phyloP scores from a whole-genome alignment of 2,329 filamentous ascomycete genomes.

The Fusarium coffeatum region DNA sequence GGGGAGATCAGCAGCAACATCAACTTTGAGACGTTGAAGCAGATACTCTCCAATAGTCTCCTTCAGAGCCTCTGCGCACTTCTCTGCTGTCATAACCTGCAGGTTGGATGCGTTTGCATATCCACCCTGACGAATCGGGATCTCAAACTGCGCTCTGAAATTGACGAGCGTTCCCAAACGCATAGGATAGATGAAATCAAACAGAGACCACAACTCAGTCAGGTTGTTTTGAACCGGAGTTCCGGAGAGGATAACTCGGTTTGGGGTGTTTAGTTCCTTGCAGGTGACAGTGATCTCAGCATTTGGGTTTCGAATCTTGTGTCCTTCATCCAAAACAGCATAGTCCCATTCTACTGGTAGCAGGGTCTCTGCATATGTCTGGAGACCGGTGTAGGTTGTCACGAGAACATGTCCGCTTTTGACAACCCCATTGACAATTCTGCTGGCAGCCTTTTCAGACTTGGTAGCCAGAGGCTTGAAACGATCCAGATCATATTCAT shows the following conservation, averaged over 20 bases:
- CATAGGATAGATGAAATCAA: slow-evolving; percentile 98
- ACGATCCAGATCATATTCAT: slow-evolving; percentile 62
- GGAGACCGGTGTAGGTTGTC: slow-evolving; percentile 95
- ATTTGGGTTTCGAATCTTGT: slow-evolving; percentile 98
- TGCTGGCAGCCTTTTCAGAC: slow-evolving; percentile 72
- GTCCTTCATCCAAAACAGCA: slow-evolving; percentile 94
- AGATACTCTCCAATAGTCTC: slow-evolving; percentile 94
- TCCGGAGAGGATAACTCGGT: slow-evolving; percentile 92
- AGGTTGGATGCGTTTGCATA: slow-evolving; percentile 96
- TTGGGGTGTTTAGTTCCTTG: slow-evolving; percentile 90
- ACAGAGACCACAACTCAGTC: slow-evolving; percentile 94
- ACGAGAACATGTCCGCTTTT: slow-evolving; percentile 91
- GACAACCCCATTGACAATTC: slow-evolving; percentile 84
- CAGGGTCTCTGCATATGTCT: slow-evolving; percentile 86
- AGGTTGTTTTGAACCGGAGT: slow-evolving; percentile 99
- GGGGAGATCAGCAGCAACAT: slow-evolving; percentile 92
- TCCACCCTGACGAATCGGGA: slow-evolving; percentile 91
- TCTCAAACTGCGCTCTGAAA: slow-evolving; percentile 91
- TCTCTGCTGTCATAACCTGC: slow-evolving; percentile 93
- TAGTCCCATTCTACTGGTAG: slow-evolving; percentile 91
- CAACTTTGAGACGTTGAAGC: slow-evolving; percentile 89
- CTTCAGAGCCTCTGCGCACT: slow-evolving; percentile 92
- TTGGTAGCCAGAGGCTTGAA: slow-evolving; percentile 51
- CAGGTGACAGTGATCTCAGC: slow-evolving; percentile 94
- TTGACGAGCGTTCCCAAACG: slow-evolving; percentile 89